These are phyloP conservation scores for Fusarium torreyae DNA, from an alignment of 2,329 filamentous ascomycete genomes.

Conservation along the genomic window DNA sequence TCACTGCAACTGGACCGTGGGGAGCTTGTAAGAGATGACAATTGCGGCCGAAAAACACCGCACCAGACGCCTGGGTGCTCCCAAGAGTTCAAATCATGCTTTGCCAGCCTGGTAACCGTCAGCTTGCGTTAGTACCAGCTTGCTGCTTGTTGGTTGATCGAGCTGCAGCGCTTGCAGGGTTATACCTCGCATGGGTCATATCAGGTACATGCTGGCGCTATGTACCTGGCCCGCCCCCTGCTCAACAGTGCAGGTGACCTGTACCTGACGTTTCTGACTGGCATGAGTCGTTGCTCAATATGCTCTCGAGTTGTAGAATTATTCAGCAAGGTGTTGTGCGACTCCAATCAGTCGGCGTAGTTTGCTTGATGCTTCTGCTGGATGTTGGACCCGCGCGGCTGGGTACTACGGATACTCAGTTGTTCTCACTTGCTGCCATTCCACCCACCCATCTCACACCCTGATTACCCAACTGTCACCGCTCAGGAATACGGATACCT, in stretches of 20 bases:
- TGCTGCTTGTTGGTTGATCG: conserved; percentile 36
- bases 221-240: conserved; percentile 55
- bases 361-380: conserved; percentile 21
- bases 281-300: conserved; percentile 33
- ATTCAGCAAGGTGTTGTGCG: conserved; percentile 37
- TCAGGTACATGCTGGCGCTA: conserved; percentile 51
- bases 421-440: conserved; percentile 28
- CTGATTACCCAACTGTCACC: conserved; percentile 32
- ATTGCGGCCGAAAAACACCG: conserved; percentile 5
- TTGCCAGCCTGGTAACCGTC: conserved; percentile 26
- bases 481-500: conserved; percentile 39
- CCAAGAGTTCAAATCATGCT: conserved; percentile 12
- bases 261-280: conserved; percentile 55
- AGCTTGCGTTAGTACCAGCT: conserved; percentile 35
- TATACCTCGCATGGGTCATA: conserved; percentile 45
- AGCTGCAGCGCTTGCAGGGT: conserved; percentile 46
- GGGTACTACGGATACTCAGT: conserved; percentile 24
- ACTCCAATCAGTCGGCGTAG: conserved; percentile 27
- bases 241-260: conserved; percentile 56
- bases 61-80: conserved; percentile 2
- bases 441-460: conserved; percentile 23
- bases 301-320: conserved; percentile 28
- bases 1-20: background rate
- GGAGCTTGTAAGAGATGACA: background rate
- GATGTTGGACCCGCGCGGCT: conserved; percentile 30